Evolutionary conservation across 1,139 yeast species (phyloP).

Genomic region (Kurtzmaniella quercitrusa): DNA sequence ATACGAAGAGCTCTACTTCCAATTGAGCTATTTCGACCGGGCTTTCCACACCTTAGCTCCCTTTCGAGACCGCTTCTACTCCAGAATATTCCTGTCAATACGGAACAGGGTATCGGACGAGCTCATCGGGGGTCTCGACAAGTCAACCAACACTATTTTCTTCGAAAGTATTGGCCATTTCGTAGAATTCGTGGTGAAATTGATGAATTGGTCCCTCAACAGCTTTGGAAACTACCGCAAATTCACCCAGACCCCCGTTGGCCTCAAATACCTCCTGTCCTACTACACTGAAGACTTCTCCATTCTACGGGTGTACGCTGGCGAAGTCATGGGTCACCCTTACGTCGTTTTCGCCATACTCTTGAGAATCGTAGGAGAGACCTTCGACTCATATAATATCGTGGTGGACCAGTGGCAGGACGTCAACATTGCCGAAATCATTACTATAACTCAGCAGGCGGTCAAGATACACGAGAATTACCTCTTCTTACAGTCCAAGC

Average conservation of each 20-base stretch:
- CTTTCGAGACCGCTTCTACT: slow-evolving; percentile 9
- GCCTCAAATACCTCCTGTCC: slow-evolving; percentile 9
- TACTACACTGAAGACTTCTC: slow-evolving; percentile 24
- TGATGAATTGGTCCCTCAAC: background rate
- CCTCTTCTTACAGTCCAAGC: background rate
- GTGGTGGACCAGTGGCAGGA: background rate
- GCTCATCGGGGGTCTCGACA: background rate
- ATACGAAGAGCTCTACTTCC: slow-evolving; percentile 24
- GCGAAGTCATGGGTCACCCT: slow-evolving; percentile 19
- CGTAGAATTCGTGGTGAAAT: background rate
- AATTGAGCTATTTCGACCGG: slow-evolving; percentile 21
- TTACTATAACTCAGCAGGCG: background rate
- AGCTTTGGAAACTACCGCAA: background rate
- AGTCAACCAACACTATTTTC: background rate
- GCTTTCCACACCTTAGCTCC: slow-evolving; percentile 14
- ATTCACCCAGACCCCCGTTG: background rate
- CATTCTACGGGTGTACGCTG: slow-evolving; percentile 23
- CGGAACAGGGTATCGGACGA: background rate
- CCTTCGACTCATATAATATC: background rate
- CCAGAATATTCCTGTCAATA: background rate
- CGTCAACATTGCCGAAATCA: background rate
- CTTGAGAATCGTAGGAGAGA: slow-evolving; percentile 11
- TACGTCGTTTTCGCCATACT: slow-evolving; percentile 16
- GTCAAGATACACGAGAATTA: background rate
- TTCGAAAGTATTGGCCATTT: background rate